Conservation (phyloP, 306 rosid species). For the Begonia fuchsioides region DNA sequence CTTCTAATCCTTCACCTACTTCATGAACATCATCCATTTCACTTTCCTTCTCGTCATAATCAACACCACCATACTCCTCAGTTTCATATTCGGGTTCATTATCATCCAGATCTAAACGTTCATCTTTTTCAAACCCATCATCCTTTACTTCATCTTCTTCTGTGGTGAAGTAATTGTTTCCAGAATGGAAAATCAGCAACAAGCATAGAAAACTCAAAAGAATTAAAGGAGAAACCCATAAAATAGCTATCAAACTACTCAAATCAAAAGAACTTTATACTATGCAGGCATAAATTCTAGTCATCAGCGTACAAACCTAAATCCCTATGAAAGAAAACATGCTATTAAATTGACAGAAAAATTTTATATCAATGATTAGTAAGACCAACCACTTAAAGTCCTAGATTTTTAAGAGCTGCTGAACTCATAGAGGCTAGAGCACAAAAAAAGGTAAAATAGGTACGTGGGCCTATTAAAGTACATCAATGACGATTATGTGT, state of each 20-base stretch:
- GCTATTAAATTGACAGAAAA: too few relatives aligned
- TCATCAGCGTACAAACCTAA: neutral
- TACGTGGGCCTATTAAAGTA: too few relatives aligned
- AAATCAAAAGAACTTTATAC: neutral
- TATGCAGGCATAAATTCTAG: neutral
- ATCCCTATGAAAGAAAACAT: too few relatives aligned
- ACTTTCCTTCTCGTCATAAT: neutral
- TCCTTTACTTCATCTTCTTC: conserved; percentile 83
- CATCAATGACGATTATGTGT: too few relatives aligned
- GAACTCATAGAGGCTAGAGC: too few relatives aligned
- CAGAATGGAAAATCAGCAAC: conserved; percentile 22
- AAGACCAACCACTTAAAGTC: too few relatives aligned
- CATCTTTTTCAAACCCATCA: conserved; percentile 77
- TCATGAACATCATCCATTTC: neutral
- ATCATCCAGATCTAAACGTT: conserved; percentile 86
- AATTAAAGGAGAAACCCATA: conserved; percentile 9
- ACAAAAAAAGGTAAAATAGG: too few relatives aligned
- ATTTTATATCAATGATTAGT: too few relatives aligned
- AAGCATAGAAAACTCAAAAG: conserved; percentile 1
- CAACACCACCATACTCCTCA: conserved; percentile 3
- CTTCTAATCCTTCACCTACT: neutral
- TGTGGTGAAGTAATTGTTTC: conserved; percentile 30
- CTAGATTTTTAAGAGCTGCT: too few relatives aligned
- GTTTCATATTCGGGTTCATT: conserved; percentile 84
- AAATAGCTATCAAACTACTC: conserved; percentile 8